Conservation (phyloP, 352 stramenopile species). For the Phytopythium cucurbitacearum region DNA sequence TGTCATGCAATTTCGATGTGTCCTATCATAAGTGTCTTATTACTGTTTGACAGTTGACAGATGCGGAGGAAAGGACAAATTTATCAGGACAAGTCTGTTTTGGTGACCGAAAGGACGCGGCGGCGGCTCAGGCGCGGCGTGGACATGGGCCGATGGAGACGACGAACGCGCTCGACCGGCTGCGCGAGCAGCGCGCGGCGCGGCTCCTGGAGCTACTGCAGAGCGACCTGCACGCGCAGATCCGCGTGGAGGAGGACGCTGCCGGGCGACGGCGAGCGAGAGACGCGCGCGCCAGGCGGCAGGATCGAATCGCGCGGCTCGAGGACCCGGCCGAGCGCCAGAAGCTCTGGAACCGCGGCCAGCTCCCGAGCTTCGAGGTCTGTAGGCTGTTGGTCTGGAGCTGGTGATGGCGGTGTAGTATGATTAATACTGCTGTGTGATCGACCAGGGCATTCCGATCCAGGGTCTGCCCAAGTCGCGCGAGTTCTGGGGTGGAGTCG, state of each 20-base stretch:
- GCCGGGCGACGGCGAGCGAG: conserved; percentile 14
- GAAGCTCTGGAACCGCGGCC: conserved; percentile 40
- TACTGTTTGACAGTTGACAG: too few species aligned
- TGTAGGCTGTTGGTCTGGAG: background rate
- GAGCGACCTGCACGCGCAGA: conserved; percentile 53
- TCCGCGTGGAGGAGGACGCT: conserved; percentile 45
- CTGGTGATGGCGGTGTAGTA: background rate
- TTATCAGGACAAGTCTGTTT: too few species aligned
- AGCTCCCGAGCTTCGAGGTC: conserved; percentile 35
- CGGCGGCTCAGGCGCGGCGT: background rate
- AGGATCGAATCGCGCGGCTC: conserved; percentile 42
- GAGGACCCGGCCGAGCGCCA: conserved; percentile 42
- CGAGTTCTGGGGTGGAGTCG: conserved; percentile 50
- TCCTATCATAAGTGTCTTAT: too few species aligned
- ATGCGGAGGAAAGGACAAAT: too few species aligned
- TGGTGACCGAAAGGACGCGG: conserved; percentile 14
- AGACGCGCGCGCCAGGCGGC: conserved; percentile 28
- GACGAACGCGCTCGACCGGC: conserved; percentile 48
- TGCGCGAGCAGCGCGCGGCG: conserved; percentile 55
- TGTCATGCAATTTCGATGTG: too few species aligned
- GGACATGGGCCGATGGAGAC: conserved; percentile 3
- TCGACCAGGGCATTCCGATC: conserved; percentile 31
- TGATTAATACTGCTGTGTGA: background rate
- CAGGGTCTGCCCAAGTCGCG: conserved; percentile 56
- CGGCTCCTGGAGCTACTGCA: conserved; percentile 54